These are phyloP conservation scores for Penicillium sp. DNA, from an alignment of 2,329 filamentous ascomycete genomes.

Conservation along the genomic window DNA sequence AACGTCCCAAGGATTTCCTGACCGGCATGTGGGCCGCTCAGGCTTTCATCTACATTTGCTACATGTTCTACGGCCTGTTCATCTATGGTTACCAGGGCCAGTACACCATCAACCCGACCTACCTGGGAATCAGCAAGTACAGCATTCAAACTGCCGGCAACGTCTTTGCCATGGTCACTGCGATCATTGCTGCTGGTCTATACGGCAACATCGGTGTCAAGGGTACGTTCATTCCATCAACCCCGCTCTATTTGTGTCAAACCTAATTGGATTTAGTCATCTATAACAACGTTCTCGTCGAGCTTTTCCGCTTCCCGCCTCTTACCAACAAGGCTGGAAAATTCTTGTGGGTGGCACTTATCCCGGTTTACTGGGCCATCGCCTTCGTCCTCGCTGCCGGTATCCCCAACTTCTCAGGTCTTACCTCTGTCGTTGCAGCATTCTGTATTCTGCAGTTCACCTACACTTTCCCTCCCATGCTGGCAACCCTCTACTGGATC, in stretches of 20 bases:
- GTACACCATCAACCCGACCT: slow-evolving; percentile 38
- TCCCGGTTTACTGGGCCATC: slow-evolving; percentile 61
- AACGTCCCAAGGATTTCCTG: slow-evolving; percentile 42
- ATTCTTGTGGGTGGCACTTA: slow-evolving; percentile 53
- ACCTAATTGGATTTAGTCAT: slow-evolving; percentile 17
- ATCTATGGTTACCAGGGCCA: slow-evolving; percentile 52
- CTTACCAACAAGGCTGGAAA: slow-evolving; percentile 56
- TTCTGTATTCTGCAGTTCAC: slow-evolving; percentile 62
- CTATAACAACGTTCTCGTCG: slow-evolving; percentile 58
- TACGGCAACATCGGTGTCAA: slow-evolving; percentile 61
- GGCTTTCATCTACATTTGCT: slow-evolving; percentile 42
- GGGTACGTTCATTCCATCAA: background rate
- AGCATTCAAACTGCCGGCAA: slow-evolving; percentile 53
- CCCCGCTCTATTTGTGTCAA: background rate
- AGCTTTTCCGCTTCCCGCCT: slow-evolving; percentile 54
- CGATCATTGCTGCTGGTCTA: slow-evolving; percentile 50
- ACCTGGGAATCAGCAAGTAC: slow-evolving; percentile 49
- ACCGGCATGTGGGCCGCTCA: slow-evolving; percentile 42
- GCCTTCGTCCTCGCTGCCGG: slow-evolving; percentile 61
- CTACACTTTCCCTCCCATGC: slow-evolving; percentile 61
- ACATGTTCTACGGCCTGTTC: slow-evolving; percentile 41
- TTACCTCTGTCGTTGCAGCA: slow-evolving; percentile 56
- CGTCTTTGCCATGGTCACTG: slow-evolving; percentile 48
- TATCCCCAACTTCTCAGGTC: slow-evolving; percentile 57
- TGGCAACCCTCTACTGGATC: slow-evolving; percentile 52